Percentiles rank a stretch among this genome's conserved stretches.
These are phyloP conservation scores for Dalbergia cultrata DNA, from an alignment of 306 rosid genomes.

Conservation along the genomic window DNA sequence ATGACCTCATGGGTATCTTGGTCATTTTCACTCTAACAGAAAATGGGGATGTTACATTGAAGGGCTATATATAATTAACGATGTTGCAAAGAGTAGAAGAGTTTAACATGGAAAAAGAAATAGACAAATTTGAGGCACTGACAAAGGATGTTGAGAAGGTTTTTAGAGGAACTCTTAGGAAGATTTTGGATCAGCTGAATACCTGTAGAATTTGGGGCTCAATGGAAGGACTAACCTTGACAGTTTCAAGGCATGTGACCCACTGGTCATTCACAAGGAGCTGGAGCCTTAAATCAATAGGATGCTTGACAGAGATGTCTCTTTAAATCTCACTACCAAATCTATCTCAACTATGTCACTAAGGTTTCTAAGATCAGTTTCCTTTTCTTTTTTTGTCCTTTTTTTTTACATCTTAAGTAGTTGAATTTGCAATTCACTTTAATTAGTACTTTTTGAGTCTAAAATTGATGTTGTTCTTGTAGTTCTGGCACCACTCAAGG, in stretches of 20 bases:
- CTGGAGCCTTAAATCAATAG: conserved; percentile 75
- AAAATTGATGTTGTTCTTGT: conserved; percentile 42
- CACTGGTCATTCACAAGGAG: conserved; percentile 73
- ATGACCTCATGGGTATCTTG: too few relatives aligned
- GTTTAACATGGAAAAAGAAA: too few relatives aligned
- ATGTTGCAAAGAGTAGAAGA: too few relatives aligned
- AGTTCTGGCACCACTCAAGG: conserved; percentile 98
- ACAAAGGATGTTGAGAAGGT: too few relatives aligned
- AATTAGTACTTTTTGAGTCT: conserved; percentile 22
- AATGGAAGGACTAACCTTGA: conserved; percentile 86
- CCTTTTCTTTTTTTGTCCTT: neutral
- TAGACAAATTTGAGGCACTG: too few relatives aligned
- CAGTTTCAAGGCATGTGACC: conserved; percentile 81
- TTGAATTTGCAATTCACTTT: neutral
- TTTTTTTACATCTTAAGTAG: neutral
- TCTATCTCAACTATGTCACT: conserved; percentile 82
- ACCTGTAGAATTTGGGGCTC: too few relatives aligned
- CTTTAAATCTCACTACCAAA: conserved; percentile 80
- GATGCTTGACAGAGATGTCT: conserved; percentile 71
- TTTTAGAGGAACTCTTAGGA: too few relatives aligned
- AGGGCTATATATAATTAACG: too few relatives aligned
- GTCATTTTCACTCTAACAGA: too few relatives aligned
- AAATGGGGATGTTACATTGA: too few relatives aligned
- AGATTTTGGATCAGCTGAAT: too few relatives aligned
- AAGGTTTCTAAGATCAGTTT: conserved; percentile 52